Evolutionary conservation across 140 eudicot genomes (phyloP), one percentile per base, ranked within the genome.

Genomic region (Flaveria floridana): DNA sequence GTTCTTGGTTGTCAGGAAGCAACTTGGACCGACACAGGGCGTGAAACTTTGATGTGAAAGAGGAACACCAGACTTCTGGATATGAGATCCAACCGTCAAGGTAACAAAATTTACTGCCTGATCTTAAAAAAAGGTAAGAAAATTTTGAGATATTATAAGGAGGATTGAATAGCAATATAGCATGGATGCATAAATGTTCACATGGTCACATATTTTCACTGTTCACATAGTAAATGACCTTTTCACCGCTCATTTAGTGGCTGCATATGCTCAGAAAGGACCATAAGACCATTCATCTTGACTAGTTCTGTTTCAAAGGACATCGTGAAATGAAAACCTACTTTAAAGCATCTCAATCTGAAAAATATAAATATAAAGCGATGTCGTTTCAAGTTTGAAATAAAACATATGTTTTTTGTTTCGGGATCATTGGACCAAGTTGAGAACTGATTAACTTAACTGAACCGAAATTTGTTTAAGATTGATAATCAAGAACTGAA

Each of bases 1-100:
- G 14, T 73, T 79, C 10, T 41, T 30, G 75, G 37, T 73, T 73
- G 63, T 47, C 79, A 73, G 79, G 65, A 73, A 55, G 71, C 79
- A 65, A 79, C 50, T 14, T 44, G 79, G 19, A 72, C 53, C 44
- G 47, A 56, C 65, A 44, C 0, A 7, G 11, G 52, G 25, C 4
- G 30, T 58, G 1, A 37, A 21, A 30, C 18, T 42, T 79, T 73
- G 75, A 79, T 28, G 75, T 10, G 6, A 79, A 20, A 57, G 39
- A 46, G 8, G 18, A 58, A 57, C 25, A 3, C n/a, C 19, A 50
- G 26, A 50, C 67, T 65, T 19, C 59, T 50, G 74, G 47, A 16
- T 51, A 51, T 79, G 42, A 57, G 63, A 69, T 30, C 64, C 55
- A 56, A 46, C 21, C 75, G 44, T 44, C 73, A 64, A 41, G 83